A percentile compares a stretch with the other conserved stretches of the same genome.
Evolutionary conservation across 2,329 filamentous ascomycete species (phyloP).

Genomic region (Knoxdaviesia proteae): DNA sequence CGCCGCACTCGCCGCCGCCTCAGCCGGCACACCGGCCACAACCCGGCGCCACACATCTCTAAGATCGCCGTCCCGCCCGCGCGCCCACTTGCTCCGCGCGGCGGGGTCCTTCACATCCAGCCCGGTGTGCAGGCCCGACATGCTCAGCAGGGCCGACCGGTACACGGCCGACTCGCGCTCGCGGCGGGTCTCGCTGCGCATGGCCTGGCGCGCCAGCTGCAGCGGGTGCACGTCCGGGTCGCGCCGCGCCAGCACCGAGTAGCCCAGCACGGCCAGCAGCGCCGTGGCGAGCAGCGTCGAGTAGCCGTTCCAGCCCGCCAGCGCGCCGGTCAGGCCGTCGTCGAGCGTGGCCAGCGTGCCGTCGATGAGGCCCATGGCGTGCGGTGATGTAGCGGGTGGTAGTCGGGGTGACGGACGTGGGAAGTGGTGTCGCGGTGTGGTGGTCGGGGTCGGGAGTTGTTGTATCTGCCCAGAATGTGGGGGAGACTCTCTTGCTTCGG

Average conservation of each 20-base stretch:
- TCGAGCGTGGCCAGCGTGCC: slow-evolving; percentile 33
- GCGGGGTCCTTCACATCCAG: slow-evolving; percentile 66
- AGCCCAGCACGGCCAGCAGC: slow-evolving; percentile 47
- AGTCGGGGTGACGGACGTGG: no score
- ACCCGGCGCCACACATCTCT: slow-evolving; percentile 75
- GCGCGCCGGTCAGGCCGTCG: slow-evolving; percentile 42
- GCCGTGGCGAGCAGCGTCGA: slow-evolving; percentile 41
- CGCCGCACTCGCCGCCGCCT: slow-evolving; percentile 22
- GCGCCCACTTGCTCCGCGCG: slow-evolving; percentile 54
- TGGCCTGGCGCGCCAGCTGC: slow-evolving; percentile 67
- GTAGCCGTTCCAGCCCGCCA: slow-evolving; percentile 66
- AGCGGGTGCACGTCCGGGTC: slow-evolving; percentile 88
- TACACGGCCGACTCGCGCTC: slow-evolving; percentile 72
- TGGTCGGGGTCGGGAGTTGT: no score
- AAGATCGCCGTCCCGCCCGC: slow-evolving; percentile 71
- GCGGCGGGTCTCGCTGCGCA: slow-evolving; percentile 58
- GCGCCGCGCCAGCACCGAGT: slow-evolving; percentile 46
- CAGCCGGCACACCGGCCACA: slow-evolving; percentile 30
- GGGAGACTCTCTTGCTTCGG: no score
- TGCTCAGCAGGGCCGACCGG: slow-evolving; percentile 68
- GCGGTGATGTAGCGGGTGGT: no score
- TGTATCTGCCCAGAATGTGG: no score
- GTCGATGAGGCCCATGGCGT: slow-evolving; percentile 23
- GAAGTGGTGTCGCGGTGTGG: no score
- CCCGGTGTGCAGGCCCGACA: slow-evolving; percentile 57